Evolutionary conservation across 78 protist genomes (phyloP).

Genomic region (Dictyostelium brefeldianum): DNA sequence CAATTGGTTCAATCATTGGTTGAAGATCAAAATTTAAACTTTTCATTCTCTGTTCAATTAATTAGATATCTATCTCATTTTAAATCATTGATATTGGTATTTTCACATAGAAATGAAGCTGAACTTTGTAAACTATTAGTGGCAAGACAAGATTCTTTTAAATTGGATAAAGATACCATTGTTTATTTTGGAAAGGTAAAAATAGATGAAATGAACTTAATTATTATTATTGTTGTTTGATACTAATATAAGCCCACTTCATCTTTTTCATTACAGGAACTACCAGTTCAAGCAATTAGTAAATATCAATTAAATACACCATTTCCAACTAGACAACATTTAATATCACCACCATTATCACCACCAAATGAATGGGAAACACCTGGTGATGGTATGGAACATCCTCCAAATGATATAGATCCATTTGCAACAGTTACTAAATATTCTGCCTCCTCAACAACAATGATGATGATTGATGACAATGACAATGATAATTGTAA

Average conservation of each 20-base stretch:
- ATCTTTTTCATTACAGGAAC: not conserved
- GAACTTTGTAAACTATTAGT: slow-evolving; percentile 49
- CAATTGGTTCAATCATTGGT: not conserved
- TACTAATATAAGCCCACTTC: too few species aligned
- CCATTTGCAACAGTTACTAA: not conserved
- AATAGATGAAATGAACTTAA: not conserved
- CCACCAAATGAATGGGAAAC: slow-evolving; percentile 74
- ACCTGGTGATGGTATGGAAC: slow-evolving; percentile 71
- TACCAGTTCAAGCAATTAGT: not conserved
- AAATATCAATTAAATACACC: slow-evolving; percentile 64
- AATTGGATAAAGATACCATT: not conserved
- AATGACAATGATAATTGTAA: not conserved
- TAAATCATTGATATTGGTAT: slow-evolving; percentile 39
- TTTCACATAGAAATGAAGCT: slow-evolving; percentile 45
- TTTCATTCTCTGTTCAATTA: slow-evolving; percentile 17
- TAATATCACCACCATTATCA: slow-evolving; percentile 57
- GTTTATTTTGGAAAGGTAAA: slow-evolving; percentile 74
- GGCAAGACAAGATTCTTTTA: slow-evolving; percentile 23
- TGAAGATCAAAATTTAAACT: not conserved
- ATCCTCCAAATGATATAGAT: slow-evolving; percentile 20
- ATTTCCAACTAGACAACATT: slow-evolving; percentile 55
- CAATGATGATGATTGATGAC: not conserved
- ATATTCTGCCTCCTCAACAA: not conserved
- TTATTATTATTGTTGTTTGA: not conserved
- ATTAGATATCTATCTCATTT: slow-evolving; percentile 29